Evolutionary conservation across 495 filamentous ascomycete species (phyloP).

Genomic region (Neurospora tetraspora): DNA sequence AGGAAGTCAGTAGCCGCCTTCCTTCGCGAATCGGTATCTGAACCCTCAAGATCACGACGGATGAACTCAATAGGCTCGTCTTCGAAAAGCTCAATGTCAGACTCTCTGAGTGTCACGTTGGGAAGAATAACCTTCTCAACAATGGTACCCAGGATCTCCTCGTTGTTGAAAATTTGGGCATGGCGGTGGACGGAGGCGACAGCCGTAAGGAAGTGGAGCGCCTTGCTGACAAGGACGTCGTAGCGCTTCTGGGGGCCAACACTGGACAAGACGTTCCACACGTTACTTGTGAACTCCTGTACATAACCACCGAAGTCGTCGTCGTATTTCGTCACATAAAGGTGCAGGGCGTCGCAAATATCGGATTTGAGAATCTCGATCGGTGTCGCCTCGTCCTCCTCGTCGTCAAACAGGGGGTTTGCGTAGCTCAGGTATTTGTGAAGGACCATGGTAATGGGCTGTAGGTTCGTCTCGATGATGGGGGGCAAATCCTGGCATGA

Average conservation of each 20-base stretch:
- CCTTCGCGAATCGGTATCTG: constrained; percentile 85
- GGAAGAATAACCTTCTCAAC: constrained; percentile 92
- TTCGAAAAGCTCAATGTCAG: constrained; percentile 91
- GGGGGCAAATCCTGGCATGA: constrained; percentile 94
- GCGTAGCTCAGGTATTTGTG: constrained; percentile 92
- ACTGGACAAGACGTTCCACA: constrained; percentile 82
- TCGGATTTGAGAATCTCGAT: constrained; percentile 81
- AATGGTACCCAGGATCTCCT: constrained; percentile 63
- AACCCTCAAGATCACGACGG: constrained; percentile 87
- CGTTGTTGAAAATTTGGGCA: constrained; percentile 75
- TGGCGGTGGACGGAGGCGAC: constrained; percentile 67
- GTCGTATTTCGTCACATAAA: constrained; percentile 88
- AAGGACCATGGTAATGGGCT: constrained; percentile 61
- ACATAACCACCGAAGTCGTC: constrained; percentile 78
- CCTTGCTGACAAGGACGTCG: constrained; percentile 90
- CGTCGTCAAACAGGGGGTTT: constrained; percentile 68
- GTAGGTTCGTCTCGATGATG: constrained; percentile 77
- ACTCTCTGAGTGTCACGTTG: constrained; percentile 80
- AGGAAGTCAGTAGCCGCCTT: constrained; percentile 92
- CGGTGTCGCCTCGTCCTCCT: constrained; percentile 76
- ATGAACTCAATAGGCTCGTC: constrained; percentile 99
- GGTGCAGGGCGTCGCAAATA: constrained; percentile 77
- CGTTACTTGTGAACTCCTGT: constrained; percentile 71
- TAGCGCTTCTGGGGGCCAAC: constrained; percentile 83
- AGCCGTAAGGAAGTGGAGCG: constrained; percentile 85